Percentiles rank a stretch among this genome's conserved stretches.
Evolutionary conservation across 148 eudicot species (phyloP).

Genomic region (Linanthus parryae): DNA sequence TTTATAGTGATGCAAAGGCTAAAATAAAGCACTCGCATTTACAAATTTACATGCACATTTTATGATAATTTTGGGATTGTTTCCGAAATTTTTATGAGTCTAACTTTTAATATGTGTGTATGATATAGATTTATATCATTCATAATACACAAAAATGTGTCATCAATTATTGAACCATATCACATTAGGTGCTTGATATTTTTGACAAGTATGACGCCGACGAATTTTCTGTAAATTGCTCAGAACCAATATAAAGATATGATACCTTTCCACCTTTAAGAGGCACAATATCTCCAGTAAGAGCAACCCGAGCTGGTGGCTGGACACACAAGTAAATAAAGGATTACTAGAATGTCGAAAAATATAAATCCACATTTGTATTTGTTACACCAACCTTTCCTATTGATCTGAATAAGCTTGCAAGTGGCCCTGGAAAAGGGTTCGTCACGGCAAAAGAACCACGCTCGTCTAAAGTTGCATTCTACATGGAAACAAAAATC

Average conservation of each 20-base stretch:
- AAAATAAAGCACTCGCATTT: no score
- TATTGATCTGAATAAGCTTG: slow-evolving; percentile 46
- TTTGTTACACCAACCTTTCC: slow-evolving; percentile 76
- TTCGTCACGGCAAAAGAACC: slow-evolving; percentile 82
- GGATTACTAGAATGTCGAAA: not conserved
- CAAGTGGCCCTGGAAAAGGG: slow-evolving; percentile 79
- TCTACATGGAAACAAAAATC: slow-evolving; percentile 38
- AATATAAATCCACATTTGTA: not conserved
- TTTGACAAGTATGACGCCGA: not conserved
- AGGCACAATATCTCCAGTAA: slow-evolving; percentile 60
- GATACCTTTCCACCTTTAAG: slow-evolving; percentile 61
- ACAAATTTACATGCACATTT: no score
- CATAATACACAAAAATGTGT: no score
- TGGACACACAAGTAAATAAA: slow-evolving; percentile 24
- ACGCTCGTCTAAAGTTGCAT: slow-evolving; percentile 73
- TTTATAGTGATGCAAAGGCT: no score
- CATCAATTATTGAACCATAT: no score
- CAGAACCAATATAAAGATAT: not conserved
- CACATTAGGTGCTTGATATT: no score
- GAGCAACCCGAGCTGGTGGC: slow-evolving; percentile 76
- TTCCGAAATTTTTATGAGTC: no score
- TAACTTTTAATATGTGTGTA: no score
- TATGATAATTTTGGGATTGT: no score
- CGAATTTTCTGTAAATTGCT: not conserved
- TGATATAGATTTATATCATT: no score